Evolutionary conservation across 371 early-diverging fungal species (phyloP).

Genomic region (Mucor indicus): DNA sequence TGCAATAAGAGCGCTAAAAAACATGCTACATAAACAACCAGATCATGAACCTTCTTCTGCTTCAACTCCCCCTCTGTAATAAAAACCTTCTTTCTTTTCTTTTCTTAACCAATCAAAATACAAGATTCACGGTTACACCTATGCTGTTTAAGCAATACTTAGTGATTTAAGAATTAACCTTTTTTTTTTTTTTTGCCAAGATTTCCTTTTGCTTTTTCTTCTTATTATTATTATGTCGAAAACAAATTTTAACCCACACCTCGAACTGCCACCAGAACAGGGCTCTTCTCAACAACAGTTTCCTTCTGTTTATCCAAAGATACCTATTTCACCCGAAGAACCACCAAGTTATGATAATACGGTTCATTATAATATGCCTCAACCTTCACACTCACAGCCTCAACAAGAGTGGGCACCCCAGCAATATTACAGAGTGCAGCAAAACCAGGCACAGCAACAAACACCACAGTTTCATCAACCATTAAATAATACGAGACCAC

Average conservation of each 20-base stretch:
- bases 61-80: constrained; percentile 43
- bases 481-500: too few relatives aligned
- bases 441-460: neutral
- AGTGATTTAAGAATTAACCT: neutral
- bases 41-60: neutral
- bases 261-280: constrained; percentile 2
- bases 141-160: too few relatives aligned
- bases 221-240: constrained; percentile 1
- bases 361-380: neutral
- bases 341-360: constrained; percentile 2
- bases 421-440: neutral
- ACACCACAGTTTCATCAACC: neutral
- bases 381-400: neutral
- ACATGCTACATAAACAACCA: constrained; percentile 24
- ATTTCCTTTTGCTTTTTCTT: neutral
- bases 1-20: constrained; percentile 76
- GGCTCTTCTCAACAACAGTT: neutral
- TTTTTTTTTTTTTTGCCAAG: neutral
- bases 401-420: neutral
- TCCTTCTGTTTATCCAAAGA: constrained; percentile 4
- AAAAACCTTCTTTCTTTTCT: constrained; percentile 27
- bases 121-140: neutral
- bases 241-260: constrained; percentile 5
- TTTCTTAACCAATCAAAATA: too few relatives aligned
- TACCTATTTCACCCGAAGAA: constrained; percentile 4